These are phyloP conservation scores for Torulaspora microellipsoides DNA, from an alignment of 805 yeast genomes.

Conservation along the genomic window DNA sequence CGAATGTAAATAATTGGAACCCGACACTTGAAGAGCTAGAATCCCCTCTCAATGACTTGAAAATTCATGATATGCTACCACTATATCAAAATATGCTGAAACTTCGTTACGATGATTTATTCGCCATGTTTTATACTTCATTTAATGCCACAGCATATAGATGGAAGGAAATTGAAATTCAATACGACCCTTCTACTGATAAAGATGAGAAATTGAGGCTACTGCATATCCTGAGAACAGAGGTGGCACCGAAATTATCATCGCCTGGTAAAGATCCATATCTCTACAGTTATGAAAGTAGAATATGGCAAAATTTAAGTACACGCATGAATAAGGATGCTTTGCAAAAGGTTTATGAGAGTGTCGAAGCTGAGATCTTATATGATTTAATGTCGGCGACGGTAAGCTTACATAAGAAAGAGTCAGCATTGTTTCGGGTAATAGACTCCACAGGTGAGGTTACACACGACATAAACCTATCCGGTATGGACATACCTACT, in stretches of 20 bases:
- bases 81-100: slow-evolving; percentile 21
- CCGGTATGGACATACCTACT: not conserved
- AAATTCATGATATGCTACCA: slow-evolving; percentile 16
- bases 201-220: slow-evolving; percentile 13
- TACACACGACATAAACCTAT: not conserved
- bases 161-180: slow-evolving; percentile 28
- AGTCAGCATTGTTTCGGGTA: slow-evolving; percentile 12
- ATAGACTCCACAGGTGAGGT: slow-evolving; percentile 4
- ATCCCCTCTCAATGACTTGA: slow-evolving; percentile 15
- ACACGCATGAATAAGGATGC: slow-evolving; percentile 3
- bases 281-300: slow-evolving; percentile 19
- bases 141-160: slow-evolving; percentile 25
- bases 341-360: not conserved
- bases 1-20: slow-evolving; percentile 17
- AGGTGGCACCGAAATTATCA: slow-evolving; percentile 13
- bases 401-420: slow-evolving; percentile 8
- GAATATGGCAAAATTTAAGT: slow-evolving; percentile 17
- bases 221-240: slow-evolving; percentile 13
- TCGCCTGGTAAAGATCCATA: slow-evolving; percentile 31
- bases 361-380: slow-evolving; percentile 3
- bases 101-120: slow-evolving; percentile 11
- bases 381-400: slow-evolving; percentile 14
- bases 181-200: slow-evolving; percentile 13
- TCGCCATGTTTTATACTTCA: slow-evolving; percentile 19
- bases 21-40: slow-evolving; percentile 12